Evolutionary conservation across 805 yeast genomes (phyloP), one percentile per base, ranked within the genome.

Genomic region (Zygosaccharomyces rouxii): DNA sequence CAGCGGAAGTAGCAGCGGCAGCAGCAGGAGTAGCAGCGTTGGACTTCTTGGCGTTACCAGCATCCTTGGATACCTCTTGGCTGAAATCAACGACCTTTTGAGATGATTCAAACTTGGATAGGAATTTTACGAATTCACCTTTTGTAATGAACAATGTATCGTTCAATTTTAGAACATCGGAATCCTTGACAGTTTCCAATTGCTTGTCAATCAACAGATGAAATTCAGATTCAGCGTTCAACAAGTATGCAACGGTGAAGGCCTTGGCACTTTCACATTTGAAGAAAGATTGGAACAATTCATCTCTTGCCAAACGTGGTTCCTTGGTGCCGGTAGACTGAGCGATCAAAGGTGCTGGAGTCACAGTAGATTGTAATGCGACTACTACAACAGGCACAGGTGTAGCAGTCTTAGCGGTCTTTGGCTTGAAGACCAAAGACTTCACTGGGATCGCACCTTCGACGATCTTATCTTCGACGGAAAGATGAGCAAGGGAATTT

Each of bases 231-330:
- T 59, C 53, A 9, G 67, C 63, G 33, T 60, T 80, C 77, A 54
- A 71, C 76, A 53, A 69, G 30, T 64, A 58, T 14, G 60, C 64
- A 22, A 67, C 42, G 25, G 62, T 61, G 53, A 67, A 67, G 9
- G 49, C 55, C 43, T 62, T 64, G 21, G 66, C 70, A 25, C 63
- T 51, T 3, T 54, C 59, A 40, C 62, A 55, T 18, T 57, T 49
- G 52, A 66, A 66, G 59, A 84, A 78, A 58, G 80, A 80, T 52
- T 74, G 72, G 42, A 88, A 83, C 57, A 89, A 74, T 48, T 84
- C 96, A 54, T 86, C 90, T 57, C 83, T 83, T 45, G 96, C 97
- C 60, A 89, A 73, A 69, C 96, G 79, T 55, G 95, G 95, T 52
- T 89, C 96, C 70, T 89, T 89, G 45, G 78, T 86, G 38, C 72